Conservation (phyloP, 352 stramenopile genomes). For the Globisporangium carolinianum region DNA sequence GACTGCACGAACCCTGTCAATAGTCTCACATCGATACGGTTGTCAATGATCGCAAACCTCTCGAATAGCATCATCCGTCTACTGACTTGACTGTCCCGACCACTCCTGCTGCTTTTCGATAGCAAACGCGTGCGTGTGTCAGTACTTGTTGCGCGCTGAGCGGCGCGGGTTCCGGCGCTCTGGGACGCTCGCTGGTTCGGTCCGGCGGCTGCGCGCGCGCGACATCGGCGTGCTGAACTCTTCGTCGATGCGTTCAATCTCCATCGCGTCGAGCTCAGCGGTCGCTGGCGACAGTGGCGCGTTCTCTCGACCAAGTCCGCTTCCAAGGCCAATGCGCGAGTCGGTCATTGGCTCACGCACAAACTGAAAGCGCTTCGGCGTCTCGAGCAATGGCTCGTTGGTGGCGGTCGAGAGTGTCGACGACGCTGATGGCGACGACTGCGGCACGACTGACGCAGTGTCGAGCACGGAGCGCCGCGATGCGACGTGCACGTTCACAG, state of each 20-base stretch:
- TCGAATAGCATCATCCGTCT: too few relatives aligned
- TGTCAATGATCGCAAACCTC: too few relatives aligned
- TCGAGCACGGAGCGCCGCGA: conserved; percentile 15
- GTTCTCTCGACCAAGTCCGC: conserved; percentile 9
- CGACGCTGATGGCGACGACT: conserved; percentile 16
- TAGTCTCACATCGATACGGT: too few relatives aligned
- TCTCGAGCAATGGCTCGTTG: conserved; percentile 32
- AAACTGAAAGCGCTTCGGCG: conserved; percentile 74
- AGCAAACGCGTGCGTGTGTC: neutral
- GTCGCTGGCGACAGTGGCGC: conserved; percentile 33
- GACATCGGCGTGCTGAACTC: conserved; percentile 74
- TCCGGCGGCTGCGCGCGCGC: conserved; percentile 37
- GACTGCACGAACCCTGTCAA: too few relatives aligned
- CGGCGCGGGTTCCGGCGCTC: conserved; percentile 72
- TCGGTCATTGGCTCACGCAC: conserved; percentile 60
- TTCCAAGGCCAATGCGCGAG: conserved; percentile 27
- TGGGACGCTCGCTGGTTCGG: conserved; percentile 50
- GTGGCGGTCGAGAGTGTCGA: conserved; percentile 8
- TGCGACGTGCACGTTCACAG: conserved; percentile 19
- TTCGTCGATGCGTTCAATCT: conserved; percentile 74
- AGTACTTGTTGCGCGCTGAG: conserved; percentile 62
- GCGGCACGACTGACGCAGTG: conserved; percentile 18
- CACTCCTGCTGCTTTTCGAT: too few relatives aligned
- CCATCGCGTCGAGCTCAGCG: conserved; percentile 63
- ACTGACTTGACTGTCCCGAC: too few relatives aligned